Evolutionary conservation across 78 protist genomes (phyloP), one percentile per base, ranked within the genome.

Genomic region (slime mould (Dictyostelium discoideum)): DNA sequence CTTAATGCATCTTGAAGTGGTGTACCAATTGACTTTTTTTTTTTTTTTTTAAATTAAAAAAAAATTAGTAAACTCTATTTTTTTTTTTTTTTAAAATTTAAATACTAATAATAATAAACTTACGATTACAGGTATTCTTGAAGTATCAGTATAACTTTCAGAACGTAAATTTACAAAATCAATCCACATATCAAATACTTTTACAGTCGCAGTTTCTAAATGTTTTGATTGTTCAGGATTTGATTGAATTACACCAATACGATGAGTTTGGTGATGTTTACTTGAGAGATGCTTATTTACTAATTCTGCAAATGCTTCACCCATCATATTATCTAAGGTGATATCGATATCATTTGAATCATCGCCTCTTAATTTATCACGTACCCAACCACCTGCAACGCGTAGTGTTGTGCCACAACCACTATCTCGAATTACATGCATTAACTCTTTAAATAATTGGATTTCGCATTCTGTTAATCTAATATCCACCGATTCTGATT

Each of bases 371-470:
- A 98, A 14, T 97, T 98, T 98, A 82, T 98, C 99, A 13, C 99
- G 74, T 3, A 99, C 99, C 99, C 99, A 99, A 5, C 99, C 99
- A 32, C 99, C 99, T 1, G 99, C 99, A 29, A 98, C 99, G 26
- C 99, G 92, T 18, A 98, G 37, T n/a, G 74, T 50, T 6, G 97
- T 81, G 0, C 54, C 54, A 82, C 95, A 90, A 26, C 48, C 48
- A 32, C 67, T 50, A 18, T 82, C 65, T 11, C 48, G 39, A 4
- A 82, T 87, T 5, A 73, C 88, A n/a, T 80, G 26, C 88, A 90
- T 46, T 32, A 90, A 50, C 14, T 44, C 44, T 80, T 80, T 14
- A 72, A 90, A 90, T 5, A 90, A 6, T 22, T 54, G 29, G 11
- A 48, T 20, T 26, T 90, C 95, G 1, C 48, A 37, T 39, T 90